phyloP scores from a whole-genome alignment of 139 green algal species.

The Zygnema cylindricum region DNA sequence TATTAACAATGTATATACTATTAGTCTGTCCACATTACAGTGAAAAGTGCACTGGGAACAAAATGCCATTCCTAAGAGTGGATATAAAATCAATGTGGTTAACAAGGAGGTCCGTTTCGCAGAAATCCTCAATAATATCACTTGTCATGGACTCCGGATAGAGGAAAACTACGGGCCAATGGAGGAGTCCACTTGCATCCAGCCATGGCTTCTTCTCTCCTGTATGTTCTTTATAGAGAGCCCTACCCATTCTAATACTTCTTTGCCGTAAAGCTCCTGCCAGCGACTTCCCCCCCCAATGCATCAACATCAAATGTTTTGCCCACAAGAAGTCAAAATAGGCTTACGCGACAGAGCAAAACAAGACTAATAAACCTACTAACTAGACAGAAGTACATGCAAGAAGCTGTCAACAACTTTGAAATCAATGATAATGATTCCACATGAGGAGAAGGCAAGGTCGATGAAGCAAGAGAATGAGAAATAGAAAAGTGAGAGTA shows the following conservation, averaged over 20 bases:
- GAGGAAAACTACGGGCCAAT: constrained; percentile 87
- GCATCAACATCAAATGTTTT: too few species aligned
- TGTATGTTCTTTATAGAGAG: constrained; percentile 62
- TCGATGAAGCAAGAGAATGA: too few species aligned
- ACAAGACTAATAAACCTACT: background rate
- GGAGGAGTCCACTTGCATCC: constrained; percentile 49
- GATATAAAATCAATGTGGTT: constrained; percentile 77
- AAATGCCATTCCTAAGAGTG: constrained; percentile 10
- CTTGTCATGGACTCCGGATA: constrained; percentile 85
- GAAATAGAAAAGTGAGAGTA: too few species aligned
- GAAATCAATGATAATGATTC: background rate
- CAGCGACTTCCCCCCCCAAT: constrained; percentile 47
- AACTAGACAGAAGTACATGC: too few species aligned
- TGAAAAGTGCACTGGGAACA: background rate
- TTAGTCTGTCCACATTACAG: background rate
- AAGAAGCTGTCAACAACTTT: too few species aligned
- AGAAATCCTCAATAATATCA: constrained; percentile 83
- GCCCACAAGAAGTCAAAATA: background rate
- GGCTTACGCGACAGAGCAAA: background rate
- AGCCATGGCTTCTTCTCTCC: constrained; percentile 66
- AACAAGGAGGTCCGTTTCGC: constrained; percentile 74
- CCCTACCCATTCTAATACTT: constrained; percentile 66
- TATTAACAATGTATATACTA: background rate
- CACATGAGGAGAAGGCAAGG: background rate
- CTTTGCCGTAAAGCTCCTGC: constrained; percentile 59